These are phyloP conservation scores for Scutellaria galericulata DNA, from an alignment of 257 asterid species.

Conservation along the genomic window DNA sequence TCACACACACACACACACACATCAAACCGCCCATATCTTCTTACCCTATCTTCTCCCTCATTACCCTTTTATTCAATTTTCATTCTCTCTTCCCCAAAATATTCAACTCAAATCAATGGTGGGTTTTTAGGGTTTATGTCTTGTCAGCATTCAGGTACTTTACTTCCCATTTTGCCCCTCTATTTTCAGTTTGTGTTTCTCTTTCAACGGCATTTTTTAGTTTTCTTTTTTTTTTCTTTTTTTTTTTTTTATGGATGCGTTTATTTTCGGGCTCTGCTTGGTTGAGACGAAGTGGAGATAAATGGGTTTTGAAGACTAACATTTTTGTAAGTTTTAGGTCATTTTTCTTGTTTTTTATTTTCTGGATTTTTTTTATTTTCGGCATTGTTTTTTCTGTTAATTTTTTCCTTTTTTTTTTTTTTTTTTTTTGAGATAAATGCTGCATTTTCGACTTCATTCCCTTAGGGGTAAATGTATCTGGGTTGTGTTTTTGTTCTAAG, in stretches of 20 bases:
- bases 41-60: slow-evolving; percentile 49
- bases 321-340: background rate
- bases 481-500: background rate
- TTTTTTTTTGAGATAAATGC: background rate
- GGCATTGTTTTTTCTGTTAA: background rate
- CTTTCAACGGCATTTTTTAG: slow-evolving; percentile 12
- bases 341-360: background rate
- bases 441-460: slow-evolving; percentile 2
- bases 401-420: background rate
- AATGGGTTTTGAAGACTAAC: background rate
- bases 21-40: slow-evolving; percentile 40
- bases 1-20: slow-evolving; percentile 15
- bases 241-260: slow-evolving; percentile 5
- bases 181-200: background rate
- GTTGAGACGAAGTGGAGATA: background rate
- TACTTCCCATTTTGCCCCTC: slow-evolving; percentile 1
- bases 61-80: background rate
- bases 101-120: slow-evolving; percentile 39
- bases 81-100: slow-evolving; percentile 24
- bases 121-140: slow-evolving; percentile 39
- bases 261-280: background rate
- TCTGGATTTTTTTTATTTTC: background rate
- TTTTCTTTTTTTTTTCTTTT: background rate
- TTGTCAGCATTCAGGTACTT: slow-evolving; percentile 33
- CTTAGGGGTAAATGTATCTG: slow-evolving; percentile 38